Evolutionary conservation across 176 grass and related monocot species (phyloP), one percentile per base, ranked within the genome.

Genomic region (Avena insularis): DNA sequence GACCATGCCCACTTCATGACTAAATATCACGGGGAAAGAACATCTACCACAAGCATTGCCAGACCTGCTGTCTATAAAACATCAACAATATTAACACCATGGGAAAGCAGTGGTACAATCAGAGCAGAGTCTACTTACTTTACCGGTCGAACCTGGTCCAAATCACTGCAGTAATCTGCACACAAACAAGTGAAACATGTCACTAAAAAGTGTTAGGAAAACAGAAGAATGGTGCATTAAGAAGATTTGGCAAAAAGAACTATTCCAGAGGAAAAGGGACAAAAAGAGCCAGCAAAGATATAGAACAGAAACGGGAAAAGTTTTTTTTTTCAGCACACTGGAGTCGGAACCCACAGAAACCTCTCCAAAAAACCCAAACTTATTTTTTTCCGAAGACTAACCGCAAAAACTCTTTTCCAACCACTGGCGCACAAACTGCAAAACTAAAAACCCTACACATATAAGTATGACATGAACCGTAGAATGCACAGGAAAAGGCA

Each of bases 91-190:
- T 43, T 43, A 43, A 43, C 40, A 43, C 6, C 5, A 43, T 8
- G 6, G 40, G 40, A 43, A 43, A 75, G 48, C 71, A 15, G n/a
- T 50, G 50, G 3, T 50, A 27, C 21, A n/a, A 27, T 50, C 14
- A 16, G 19, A 27, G 8, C 46, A 75, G n/a, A 25, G 71, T 29
- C 2, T 15, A 50, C 46, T 75, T 51, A 75, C 71, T n/a, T 48
- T 0, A 0, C 11, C 40, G 48, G 45, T 6, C 2, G 6, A 49
- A 5, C 43, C 46, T 27, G n/a, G 71, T 27, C 45, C 45, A 3
- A 23, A 75, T 13, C 6, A 6, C 72, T 53, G 72, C 48, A 75
- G 23, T 75, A 25, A 31, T 31, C 72, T 75, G 72, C 72, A 75
- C 47, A 75, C 13, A 75, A 75, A 53, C 6, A 53, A 53, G 47